These are phyloP conservation scores for Malassezia psittaci DNA, from an alignment of 1,284 basidiomycete species.

Conservation along the genomic window DNA sequence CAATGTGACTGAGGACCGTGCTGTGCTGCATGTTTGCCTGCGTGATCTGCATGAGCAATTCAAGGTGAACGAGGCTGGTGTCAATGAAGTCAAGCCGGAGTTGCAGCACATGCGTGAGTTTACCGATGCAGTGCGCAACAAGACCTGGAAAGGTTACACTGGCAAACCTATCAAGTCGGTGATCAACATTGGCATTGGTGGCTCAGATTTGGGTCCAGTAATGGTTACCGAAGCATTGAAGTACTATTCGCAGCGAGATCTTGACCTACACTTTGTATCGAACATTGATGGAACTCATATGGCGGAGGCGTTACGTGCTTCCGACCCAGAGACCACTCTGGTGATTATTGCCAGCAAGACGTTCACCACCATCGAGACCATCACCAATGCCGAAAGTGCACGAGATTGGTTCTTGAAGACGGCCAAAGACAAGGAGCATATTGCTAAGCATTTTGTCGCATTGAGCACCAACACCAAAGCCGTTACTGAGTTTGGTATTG, in stretches of 20 bases:
- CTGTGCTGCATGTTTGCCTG: conserved; percentile 87
- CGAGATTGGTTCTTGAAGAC: conserved; percentile 82
- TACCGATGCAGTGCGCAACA: conserved; percentile 70
- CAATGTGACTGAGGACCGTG: conserved; percentile 93
- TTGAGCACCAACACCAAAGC: conserved; percentile 90
- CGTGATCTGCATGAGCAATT: conserved; percentile 64
- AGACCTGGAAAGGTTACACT: conserved; percentile 90
- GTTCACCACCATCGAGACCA: conserved; percentile 98
- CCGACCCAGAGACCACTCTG: conserved; percentile 83
- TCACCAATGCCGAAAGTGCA: conserved; percentile 90
- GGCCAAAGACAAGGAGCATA: conserved; percentile 66
- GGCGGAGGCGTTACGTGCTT: conserved; percentile 70
- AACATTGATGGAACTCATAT: conserved; percentile 98
- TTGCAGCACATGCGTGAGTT: conserved; percentile 86
- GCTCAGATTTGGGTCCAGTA: conserved; percentile 91
- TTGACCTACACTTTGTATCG: conserved; percentile 80
- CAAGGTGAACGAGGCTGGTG: conserved; percentile 66
- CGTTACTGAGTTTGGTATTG: conserved; percentile 89
- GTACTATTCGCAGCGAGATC: conserved; percentile 77
- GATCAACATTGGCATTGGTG: conserved; percentile 98
- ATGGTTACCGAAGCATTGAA: conserved; percentile 98
- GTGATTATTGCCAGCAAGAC: conserved; percentile 98
- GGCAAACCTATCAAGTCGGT: conserved; percentile 87
- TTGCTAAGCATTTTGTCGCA: conserved; percentile 98
- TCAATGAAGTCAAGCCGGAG: conserved; percentile 70